phyloP scores from a whole-genome alignment of 73 alveolate genomes.

The Symbiodinium pilosum region DNA sequence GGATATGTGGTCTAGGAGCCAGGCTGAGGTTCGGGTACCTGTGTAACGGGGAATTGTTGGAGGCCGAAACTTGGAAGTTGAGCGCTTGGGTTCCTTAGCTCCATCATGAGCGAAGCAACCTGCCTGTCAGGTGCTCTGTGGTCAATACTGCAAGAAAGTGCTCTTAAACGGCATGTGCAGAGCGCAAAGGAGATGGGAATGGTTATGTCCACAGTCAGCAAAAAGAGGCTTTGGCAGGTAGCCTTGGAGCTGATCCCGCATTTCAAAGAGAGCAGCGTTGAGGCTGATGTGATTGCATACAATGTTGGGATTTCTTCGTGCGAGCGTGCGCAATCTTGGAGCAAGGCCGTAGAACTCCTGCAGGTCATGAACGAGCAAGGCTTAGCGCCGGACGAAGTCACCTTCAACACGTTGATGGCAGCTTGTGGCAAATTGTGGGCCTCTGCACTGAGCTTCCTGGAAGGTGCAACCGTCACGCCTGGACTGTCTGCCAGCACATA shows the following conservation, averaged over 20 bases:
- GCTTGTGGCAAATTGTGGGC: neutral
- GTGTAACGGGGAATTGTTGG: too few species aligned
- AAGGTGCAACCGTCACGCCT: neutral
- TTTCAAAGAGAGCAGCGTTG: neutral
- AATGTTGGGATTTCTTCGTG: slow-evolving; percentile 26
- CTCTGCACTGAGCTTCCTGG: neutral
- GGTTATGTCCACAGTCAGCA: slow-evolving; percentile 10
- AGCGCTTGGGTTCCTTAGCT: too few species aligned
- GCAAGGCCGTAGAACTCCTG: slow-evolving; percentile 5
- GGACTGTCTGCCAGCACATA: neutral
- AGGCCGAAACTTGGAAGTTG: too few species aligned
- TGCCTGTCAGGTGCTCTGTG: neutral
- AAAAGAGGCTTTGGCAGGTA: slow-evolving; percentile 25
- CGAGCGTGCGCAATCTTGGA: neutral
- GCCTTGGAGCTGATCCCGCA: neutral
- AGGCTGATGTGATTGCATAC: slow-evolving; percentile 51
- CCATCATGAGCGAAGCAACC: too few species aligned
- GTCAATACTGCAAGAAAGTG: neutral
- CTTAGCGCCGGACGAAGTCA: slow-evolving; percentile 26
- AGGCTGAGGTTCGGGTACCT: too few species aligned
- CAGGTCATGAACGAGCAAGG: neutral
- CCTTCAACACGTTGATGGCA: neutral
- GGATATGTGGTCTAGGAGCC: too few species aligned
- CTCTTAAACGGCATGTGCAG: neutral
- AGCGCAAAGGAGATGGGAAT: slow-evolving; percentile 6